phyloP scores from a whole-genome alignment of 441 rosid genomes.

The Syzygium syzygioides region DNA sequence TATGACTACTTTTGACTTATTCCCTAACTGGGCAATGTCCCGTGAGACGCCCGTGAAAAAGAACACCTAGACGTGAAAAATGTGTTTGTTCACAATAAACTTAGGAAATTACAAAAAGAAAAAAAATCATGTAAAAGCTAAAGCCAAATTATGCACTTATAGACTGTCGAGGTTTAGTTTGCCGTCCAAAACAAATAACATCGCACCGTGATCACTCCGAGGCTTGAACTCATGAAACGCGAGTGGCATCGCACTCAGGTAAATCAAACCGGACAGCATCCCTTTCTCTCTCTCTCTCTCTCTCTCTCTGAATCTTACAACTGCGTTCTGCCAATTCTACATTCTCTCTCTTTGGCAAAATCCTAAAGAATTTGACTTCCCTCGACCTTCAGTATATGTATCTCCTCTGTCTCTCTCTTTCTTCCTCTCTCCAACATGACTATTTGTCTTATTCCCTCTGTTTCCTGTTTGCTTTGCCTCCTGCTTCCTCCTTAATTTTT shows the following conservation, averaged over 20 bases:
- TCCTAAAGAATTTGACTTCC: constrained; percentile 25
- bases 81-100: neutral
- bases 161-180: neutral
- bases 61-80: neutral
- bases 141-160: neutral
- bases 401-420: neutral
- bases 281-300: neutral
- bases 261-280: neutral
- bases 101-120: neutral
- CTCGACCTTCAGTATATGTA: constrained; percentile 19
- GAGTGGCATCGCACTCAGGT: neutral
- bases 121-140: neutral
- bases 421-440: neutral
- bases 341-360: constrained; percentile 1
- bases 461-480: neutral
- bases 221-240: neutral
- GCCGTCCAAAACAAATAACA: neutral
- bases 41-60: neutral
- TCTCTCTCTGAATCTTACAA: neutral
- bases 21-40: neutral
- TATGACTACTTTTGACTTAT: neutral
- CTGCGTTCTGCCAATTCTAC: neutral
- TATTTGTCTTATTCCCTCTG: neutral
- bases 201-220: neutral
- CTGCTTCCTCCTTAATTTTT: neutral